Evolutionary conservation across 257 asterid species (phyloP).

Genomic region (Solanum medicagineum): DNA sequence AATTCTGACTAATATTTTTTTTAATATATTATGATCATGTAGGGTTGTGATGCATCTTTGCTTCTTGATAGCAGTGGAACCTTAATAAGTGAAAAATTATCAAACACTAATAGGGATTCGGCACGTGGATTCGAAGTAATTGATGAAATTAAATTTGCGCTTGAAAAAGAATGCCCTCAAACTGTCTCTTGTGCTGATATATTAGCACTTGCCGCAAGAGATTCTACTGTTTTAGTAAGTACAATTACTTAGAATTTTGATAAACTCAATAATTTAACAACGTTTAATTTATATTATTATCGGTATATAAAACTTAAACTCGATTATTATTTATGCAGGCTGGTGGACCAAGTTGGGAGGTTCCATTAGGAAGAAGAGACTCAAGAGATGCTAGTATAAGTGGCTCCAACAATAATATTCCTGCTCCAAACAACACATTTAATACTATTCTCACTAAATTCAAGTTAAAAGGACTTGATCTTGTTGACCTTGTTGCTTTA

Average conservation of each 20-base stretch:
- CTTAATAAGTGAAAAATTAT: constrained; percentile 51
- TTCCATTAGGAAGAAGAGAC: constrained; percentile 84
- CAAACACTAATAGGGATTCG: constrained; percentile 63
- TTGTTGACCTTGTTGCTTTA: constrained; percentile 65
- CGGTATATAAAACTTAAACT: neutral
- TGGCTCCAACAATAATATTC: constrained; percentile 80
- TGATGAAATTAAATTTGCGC: constrained; percentile 69
- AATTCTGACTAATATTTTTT: neutral
- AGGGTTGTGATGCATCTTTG: constrained; percentile 92
- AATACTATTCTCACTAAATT: constrained; percentile 73
- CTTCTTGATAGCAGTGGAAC: constrained; percentile 51
- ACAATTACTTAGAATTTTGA: neutral
- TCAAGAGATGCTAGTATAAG: constrained; percentile 70
- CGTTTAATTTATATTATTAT: neutral
- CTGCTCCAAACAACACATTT: constrained; percentile 86
- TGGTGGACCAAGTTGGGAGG: constrained; percentile 86
- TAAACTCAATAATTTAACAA: neutral
- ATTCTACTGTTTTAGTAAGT: constrained; percentile 66
- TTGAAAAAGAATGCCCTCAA: constrained; percentile 66
- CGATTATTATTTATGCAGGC: constrained; percentile 16
- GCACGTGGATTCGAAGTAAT: constrained; percentile 76
- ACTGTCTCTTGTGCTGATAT: constrained; percentile 89
- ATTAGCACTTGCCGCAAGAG: constrained; percentile 75
- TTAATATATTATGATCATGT: neutral
- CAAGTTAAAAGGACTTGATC: constrained; percentile 50